Evolutionary conservation across 768 basidiomycete genomes (phyloP), one percentile per base, ranked within the genome.

Genomic region (Strobilomyces dryophilus): DNA sequence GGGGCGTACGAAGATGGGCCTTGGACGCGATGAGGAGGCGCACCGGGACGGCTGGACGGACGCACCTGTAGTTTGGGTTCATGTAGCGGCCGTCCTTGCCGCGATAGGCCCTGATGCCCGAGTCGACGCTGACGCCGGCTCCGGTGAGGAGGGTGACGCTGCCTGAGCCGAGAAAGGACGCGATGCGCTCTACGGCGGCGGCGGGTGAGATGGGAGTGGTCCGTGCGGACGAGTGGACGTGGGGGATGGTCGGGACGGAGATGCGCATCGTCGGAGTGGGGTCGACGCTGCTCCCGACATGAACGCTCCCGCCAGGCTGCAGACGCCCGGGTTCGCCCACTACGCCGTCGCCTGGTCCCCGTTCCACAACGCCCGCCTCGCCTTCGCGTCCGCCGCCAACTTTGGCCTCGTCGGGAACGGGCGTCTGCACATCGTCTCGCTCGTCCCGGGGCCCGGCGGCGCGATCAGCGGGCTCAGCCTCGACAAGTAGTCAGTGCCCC

Each of bases 331-430:
- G 2, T 92, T 91, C 70, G 84, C 91, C 3, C 91, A 92, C 66
- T 92, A 91, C 65, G 73, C 83, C 5, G 59, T 90, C 29, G 81
- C 87, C 12, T 93, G 89, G 87, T 94, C 92, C 0, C 91, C 92
- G 5, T 93, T 94, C 64, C 85, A 89, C 67, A 83, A 78, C 21
- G 74, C 78, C 15, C 81, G 86, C 34, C 66, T 92, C 40, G 91
- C 91, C 1, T 74, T 92, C 32, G 89, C 91, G 5, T 90, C 90
- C 7, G 79, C 92, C 0, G 90, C 93, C 26, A 95, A 98, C 71
- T 98, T 92, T 69, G 95, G 95, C 3, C 78, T 98, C 5, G 89
- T 98, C 31, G 95, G 95, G 24, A 98, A 97, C 70, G 95, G 95
- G 1, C 78, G 95, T n/a, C 66, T 98, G 40, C 88, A 87, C 66